A percentile compares a stretch with the other conserved stretches of the same genome.
phyloP scores from a whole-genome alignment of 2,329 filamentous ascomycete species.

The Fusarium bulbicola region DNA sequence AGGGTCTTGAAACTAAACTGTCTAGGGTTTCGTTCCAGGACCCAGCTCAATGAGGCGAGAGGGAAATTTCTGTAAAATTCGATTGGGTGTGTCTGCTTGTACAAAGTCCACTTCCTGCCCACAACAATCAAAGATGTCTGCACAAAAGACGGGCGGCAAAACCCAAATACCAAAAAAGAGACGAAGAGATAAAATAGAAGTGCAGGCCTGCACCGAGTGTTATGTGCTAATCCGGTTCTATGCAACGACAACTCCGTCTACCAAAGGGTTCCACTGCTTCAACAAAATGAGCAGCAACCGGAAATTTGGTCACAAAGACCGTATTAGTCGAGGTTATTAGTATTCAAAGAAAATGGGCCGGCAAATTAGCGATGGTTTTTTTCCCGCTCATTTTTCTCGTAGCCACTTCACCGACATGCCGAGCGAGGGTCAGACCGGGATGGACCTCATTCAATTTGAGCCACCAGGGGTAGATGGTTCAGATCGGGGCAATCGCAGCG shows the following conservation, averaged over 20 bases:
- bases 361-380: conserved; percentile 14
- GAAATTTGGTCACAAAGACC: background rate
- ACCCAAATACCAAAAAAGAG: background rate
- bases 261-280: conserved; percentile 1
- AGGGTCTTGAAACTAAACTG: conserved; percentile 35
- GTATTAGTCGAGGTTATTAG: conserved; percentile 28
- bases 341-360: conserved; percentile 9
- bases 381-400: conserved; percentile 25
- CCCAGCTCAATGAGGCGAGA: conserved; percentile 29
- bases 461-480: background rate
- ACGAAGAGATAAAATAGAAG: conserved; percentile 10
- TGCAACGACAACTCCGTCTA: conserved; percentile 6
- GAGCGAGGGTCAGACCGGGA: background rate
- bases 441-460: conserved; percentile 1
- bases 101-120: conserved; percentile 41
- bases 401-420: conserved; percentile 15
- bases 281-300: conserved; percentile 1
- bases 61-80: conserved; percentile 36
- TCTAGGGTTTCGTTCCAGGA: conserved; percentile 32
- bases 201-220: conserved; percentile 5
- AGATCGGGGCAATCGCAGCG: conserved; percentile 5
- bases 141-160: conserved; percentile 8
- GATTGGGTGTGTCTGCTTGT: conserved; percentile 43
- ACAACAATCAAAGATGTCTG: conserved; percentile 36
- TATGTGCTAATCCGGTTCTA: conserved; percentile 11